Base-by-base conservation (phyloP, 2,329 filamentous ascomycete species). In the Exserohilum turcica region DNA sequence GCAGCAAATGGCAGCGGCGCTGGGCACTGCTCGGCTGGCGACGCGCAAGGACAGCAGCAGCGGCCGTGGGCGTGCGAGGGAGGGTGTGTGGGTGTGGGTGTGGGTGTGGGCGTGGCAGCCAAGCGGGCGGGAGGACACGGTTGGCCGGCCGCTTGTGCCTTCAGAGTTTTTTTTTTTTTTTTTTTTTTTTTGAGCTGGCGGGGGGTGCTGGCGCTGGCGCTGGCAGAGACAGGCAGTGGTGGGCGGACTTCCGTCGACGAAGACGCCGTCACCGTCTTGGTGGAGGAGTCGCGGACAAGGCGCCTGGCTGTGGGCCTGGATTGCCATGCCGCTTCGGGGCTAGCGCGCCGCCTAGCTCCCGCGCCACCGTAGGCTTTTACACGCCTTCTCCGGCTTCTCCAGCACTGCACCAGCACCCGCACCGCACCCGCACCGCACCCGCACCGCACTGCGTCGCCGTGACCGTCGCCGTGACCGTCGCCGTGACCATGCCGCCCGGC, bases 361-460 rank as follows among this genome's bases (percentile, higher is more conserved):
- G 64, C 64, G 58, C 61, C 63, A 57, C 61, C 45, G 13, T 32
- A 42, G 28, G 9, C 32, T 39, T 59, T 48, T 51, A 32, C 49
- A 36, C 33, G 40, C 60, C 65, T 61, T 72, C 70, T 72, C 70
- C 70, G 70, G 69, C 59, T 57, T 72, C 68, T 72, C 68, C 70
- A 67, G n/a, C n/a, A n/a, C n/a, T n/a, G n/a, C n/a, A n/a, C n/a
- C n/a, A n/a, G n/a, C n/a, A n/a, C n/a, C n/a, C n/a, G n/a, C n/a
- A n/a, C n/a, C n/a, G n/a, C n/a, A n/a, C n/a, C n/a, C n/a, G n/a
- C n/a, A n/a, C n/a, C n/a, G n/a, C n/a, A n/a, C n/a, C n/a, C n/a
- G n/a, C n/a, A n/a, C n/a, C n/a, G n/a, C n/a, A n/a, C n/a, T n/a
- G n/a, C n/a, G n/a, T n/a, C n/a, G n/a, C n/a, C n/a, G n/a, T n/a